Percentiles rank a stretch among this genome's conserved stretches.
These are phyloP conservation scores for Gremmenia infestans DNA, from an alignment of 2,329 filamentous ascomycete genomes.

Conservation along the genomic window DNA sequence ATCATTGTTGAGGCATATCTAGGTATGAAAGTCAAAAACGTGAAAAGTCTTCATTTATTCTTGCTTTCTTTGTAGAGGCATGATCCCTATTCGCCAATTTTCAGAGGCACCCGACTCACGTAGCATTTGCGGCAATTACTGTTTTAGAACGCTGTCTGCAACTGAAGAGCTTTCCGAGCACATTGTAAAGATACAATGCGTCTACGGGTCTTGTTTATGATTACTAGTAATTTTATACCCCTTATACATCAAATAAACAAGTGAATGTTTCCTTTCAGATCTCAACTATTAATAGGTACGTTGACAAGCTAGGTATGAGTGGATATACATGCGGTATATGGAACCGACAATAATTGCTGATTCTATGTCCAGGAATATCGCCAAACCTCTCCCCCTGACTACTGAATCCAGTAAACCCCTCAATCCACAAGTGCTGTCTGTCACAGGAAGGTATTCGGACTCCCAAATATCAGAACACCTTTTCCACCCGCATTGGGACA, in stretches of 20 bases:
- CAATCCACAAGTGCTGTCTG: not conserved
- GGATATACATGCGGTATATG: too few relatives aligned
- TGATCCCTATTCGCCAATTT: not conserved
- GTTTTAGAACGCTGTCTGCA: slow-evolving; percentile 1
- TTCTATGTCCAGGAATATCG: too few relatives aligned
- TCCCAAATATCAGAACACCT: too few relatives aligned
- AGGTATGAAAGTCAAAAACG: not conserved
- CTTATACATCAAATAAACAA: too few relatives aligned
- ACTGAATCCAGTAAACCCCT: slow-evolving; percentile 1
- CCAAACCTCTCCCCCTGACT: too few relatives aligned
- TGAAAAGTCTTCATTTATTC: not conserved
- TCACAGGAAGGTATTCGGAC: too few relatives aligned
- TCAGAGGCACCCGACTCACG: slow-evolving; percentile 1
- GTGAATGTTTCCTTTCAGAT: too few relatives aligned
- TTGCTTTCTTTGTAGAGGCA: not conserved
- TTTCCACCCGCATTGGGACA: too few relatives aligned
- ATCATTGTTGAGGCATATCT: not conserved
- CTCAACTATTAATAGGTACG: too few relatives aligned
- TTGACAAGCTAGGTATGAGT: too few relatives aligned
- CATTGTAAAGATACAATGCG: not conserved
- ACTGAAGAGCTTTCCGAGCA: not conserved
- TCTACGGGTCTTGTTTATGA: not conserved
- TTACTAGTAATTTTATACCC: not conserved
- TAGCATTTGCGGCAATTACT: slow-evolving; percentile 2
- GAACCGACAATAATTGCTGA: too few relatives aligned